These are phyloP conservation scores for Erythrophleum ivorense DNA, from an alignment of 331 rosid genomes.

Conservation along the genomic window DNA sequence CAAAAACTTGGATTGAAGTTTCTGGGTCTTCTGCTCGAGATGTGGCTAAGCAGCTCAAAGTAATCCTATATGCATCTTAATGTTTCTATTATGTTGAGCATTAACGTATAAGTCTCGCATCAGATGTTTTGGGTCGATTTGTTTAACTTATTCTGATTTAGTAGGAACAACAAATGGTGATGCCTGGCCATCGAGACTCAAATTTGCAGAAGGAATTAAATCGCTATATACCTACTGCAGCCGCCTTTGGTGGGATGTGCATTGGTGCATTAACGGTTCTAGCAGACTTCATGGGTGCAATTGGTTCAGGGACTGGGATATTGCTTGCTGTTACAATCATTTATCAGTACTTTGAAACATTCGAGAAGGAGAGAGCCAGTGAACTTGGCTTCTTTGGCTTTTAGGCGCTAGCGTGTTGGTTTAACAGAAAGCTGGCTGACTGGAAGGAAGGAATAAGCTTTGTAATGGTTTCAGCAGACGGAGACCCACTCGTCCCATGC, in stretches of 20 bases:
- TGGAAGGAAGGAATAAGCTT: background rate
- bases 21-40: constrained; percentile 63
- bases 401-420: constrained; percentile 16
- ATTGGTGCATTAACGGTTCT: constrained; percentile 61
- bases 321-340: constrained; percentile 62
- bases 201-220: constrained; percentile 61
- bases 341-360: constrained; percentile 59
- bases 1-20: constrained; percentile 59
- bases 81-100: background rate
- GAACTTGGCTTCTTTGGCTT: constrained; percentile 53
- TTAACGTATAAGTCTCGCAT: background rate
- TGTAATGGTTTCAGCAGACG: background rate
- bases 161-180: constrained; percentile 68
- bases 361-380: constrained; percentile 58
- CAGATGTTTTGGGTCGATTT: background rate
- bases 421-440: background rate
- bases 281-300: constrained; percentile 67
- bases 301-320: constrained; percentile 64
- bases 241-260: constrained; percentile 65
- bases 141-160: background rate
- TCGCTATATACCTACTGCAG: constrained; percentile 62
- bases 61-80: constrained; percentile 6
- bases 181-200: constrained; percentile 63
- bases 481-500: no score
- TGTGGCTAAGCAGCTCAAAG: constrained; percentile 66